Conservation (phyloP, 768 basidiomycete species). For the Pleurotus giganteus region DNA sequence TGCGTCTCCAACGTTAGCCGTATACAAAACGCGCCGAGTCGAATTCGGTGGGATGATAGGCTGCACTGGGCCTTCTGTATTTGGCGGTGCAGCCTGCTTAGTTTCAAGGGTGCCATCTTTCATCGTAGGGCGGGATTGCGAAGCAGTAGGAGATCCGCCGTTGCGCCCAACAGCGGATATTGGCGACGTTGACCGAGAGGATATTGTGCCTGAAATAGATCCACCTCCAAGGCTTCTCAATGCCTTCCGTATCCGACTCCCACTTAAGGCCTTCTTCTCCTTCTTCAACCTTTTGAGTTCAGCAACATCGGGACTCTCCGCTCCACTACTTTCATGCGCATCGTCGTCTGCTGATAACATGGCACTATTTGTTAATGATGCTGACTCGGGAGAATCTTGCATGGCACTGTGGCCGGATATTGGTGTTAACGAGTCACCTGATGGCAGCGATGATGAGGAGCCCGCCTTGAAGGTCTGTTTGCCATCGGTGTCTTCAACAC, state of each 20-base stretch:
- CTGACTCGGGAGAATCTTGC: constrained; percentile 17
- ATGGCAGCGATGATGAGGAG: constrained; percentile 23
- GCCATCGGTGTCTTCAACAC: constrained; percentile 81
- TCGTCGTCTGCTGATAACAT: constrained; percentile 22
- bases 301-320: constrained; percentile 36
- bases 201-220: constrained; percentile 26
- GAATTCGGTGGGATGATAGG: constrained; percentile 42
- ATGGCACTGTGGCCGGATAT: constrained; percentile 29
- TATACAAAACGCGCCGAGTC: constrained; percentile 80
- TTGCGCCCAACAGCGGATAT: constrained; percentile 5
- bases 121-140: not conserved
- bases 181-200: constrained; percentile 36
- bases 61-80: constrained; percentile 25
- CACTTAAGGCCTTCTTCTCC: constrained; percentile 40
- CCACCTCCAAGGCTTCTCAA: constrained; percentile 49
- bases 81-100: constrained; percentile 18
- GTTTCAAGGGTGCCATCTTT: constrained; percentile 9
- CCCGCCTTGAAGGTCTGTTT: constrained; percentile 60
- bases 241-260: constrained; percentile 54
- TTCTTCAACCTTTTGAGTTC: constrained; percentile 39
- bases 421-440: constrained; percentile 29
- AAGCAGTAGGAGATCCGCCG: not conserved
- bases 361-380: constrained; percentile 15
- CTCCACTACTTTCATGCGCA: constrained; percentile 40
- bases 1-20: constrained; percentile 96